Base-by-base conservation (phyloP, 2,329 filamentous ascomycete species). In the Fusarium keratoplasticum region DNA sequence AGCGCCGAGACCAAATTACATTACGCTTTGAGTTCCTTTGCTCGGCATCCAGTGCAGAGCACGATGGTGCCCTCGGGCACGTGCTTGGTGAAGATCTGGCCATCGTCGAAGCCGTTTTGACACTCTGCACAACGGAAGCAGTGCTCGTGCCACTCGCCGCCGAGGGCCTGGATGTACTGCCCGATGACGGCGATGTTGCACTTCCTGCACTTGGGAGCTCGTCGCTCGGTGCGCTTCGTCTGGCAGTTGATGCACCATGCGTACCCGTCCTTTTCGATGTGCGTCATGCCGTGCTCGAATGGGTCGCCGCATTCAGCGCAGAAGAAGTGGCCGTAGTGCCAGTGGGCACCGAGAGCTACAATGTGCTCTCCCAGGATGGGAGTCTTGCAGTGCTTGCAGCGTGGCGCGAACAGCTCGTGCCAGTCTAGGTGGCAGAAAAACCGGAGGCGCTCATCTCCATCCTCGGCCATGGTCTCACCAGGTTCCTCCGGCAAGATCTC, bases 361-460 rank as follows among this genome's bases (percentile, higher is more conserved):
- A 98, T 92, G 76, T 98, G 95, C 83, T 98, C 95, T 47, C 95
- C 95, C 76, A 98, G 92, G 79, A 99, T 99, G 5, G 96, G 96
- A 9, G 96, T 99, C 82, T 93, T 95, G 89, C 96, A 99, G 82
- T 94, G 95, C 84, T 96, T 96, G 88, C 96, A 99, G 47, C 95
- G 91, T 6, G 96, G 96, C 35, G 94, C 95, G 83, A 94, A 99
- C 63, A 93, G 87, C 84, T 99, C 96, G 83, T 99, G 96, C 90
- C 95, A 99, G 86, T 99, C 96, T n/a, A 99, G 89, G 81, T 98
- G 96, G 84, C 96, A 99, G 85, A 94, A 99, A 88, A 98, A 98
- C 13, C 96, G 91, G 54, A 94, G 84, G 13, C 90, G 87, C 40
- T 90, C 88, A 80, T 96, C 93, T 47, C 93, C 92, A 76, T 96